Conservation (phyloP, 305 asterid species). For the Lippia alba region DNA sequence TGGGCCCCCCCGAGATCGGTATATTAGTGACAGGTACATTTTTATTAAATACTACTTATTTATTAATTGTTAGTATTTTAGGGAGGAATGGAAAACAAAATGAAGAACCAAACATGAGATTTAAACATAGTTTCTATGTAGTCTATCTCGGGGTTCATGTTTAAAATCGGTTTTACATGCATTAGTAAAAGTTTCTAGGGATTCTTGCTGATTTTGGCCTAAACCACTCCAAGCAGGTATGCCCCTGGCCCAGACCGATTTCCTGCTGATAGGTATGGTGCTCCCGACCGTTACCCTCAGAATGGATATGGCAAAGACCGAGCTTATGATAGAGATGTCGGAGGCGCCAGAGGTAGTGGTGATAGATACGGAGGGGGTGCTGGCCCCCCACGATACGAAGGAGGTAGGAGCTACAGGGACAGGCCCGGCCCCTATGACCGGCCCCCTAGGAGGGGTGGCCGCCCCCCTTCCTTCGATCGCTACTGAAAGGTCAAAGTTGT, state of each 20-base stretch:
- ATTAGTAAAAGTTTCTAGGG: neutral
- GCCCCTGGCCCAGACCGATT: constrained; percentile 70
- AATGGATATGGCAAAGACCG: constrained; percentile 76
- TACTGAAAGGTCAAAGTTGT: constrained; percentile 44
- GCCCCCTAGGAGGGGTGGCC: constrained; percentile 84
- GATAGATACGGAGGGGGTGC: constrained; percentile 66
- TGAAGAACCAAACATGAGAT: too few relatives aligned
- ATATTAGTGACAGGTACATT: constrained; percentile 64
- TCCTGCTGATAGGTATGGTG: constrained; percentile 59
- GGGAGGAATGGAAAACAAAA: too few relatives aligned
- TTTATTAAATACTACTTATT: neutral
- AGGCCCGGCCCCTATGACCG: constrained; percentile 95
- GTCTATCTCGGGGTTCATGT: too few relatives aligned
- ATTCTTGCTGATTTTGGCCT: constrained; percentile 18
- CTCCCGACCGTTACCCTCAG: constrained; percentile 69
- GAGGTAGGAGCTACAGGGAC: constrained; percentile 70
- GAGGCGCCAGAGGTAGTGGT: constrained; percentile 51
- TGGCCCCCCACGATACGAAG: constrained; percentile 75
- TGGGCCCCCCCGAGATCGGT: constrained; percentile 74
- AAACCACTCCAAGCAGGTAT: constrained; percentile 50
- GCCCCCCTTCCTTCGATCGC: constrained; percentile 75
- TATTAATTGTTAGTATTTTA: too few relatives aligned
- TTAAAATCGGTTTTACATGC: neutral
- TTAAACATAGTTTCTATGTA: too few relatives aligned
- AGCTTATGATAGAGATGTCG: constrained; percentile 63